Conservation (phyloP, 108 stramenopile genomes). For the Cylindrotheca fusiformis region DNA sequence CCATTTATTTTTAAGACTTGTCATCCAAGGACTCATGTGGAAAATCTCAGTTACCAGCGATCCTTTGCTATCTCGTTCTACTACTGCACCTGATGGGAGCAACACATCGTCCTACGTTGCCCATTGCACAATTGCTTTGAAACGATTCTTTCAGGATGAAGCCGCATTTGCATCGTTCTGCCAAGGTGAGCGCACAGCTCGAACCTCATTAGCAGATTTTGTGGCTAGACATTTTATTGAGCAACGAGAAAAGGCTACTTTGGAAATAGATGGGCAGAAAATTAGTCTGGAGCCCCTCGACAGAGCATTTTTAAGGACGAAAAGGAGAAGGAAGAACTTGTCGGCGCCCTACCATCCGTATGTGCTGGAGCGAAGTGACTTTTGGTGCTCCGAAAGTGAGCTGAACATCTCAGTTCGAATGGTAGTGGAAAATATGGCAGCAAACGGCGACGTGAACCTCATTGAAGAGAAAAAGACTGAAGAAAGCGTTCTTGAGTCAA, state of each 20-base stretch:
- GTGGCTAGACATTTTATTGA: slow-evolving; percentile 21
- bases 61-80: too few relatives aligned
- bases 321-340: slow-evolving; percentile 10
- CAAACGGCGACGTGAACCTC: slow-evolving; percentile 1
- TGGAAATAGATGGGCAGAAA: neutral
- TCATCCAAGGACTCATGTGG: too few relatives aligned
- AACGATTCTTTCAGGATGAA: too few relatives aligned
- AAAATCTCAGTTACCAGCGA: too few relatives aligned
- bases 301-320: slow-evolving; percentile 20
- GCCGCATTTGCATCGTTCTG: neutral
- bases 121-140: too few relatives aligned
- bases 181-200: slow-evolving; percentile 10
- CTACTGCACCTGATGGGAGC: too few relatives aligned
- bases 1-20: too few relatives aligned
- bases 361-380: slow-evolving; percentile 73
- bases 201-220: slow-evolving; percentile 29
- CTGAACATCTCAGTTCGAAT: slow-evolving; percentile 26
- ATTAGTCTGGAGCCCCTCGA: slow-evolving; percentile 39
- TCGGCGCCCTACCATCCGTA: slow-evolving; percentile 34
- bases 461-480: slow-evolving; percentile 6
- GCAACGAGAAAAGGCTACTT: neutral
- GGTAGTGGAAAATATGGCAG: neutral
- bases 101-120: too few relatives aligned
- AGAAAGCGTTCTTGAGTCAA: neutral
- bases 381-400: slow-evolving; percentile 31